A percentile compares a stretch with the other conserved stretches of the same genome.
Conservation (phyloP, 805 yeast species). For the Jamesozyma jinghongensis region DNA sequence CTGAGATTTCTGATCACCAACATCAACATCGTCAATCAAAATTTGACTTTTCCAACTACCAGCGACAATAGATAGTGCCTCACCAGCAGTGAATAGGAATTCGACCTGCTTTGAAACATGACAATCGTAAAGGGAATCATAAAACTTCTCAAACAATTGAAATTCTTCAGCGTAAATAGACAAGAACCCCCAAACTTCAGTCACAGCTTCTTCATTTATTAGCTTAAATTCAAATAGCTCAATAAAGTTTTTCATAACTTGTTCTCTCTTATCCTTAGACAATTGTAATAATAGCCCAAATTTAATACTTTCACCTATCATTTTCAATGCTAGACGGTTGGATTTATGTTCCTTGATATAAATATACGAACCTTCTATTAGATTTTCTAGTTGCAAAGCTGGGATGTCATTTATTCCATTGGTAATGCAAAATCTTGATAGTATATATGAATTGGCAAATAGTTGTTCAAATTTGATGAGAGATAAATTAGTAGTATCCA, state of each 20-base stretch:
- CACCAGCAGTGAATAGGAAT: conserved; percentile 69
- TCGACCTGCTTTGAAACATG: conserved; percentile 68
- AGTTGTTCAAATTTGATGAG: conserved; percentile 1
- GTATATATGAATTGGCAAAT: conserved; percentile 13
- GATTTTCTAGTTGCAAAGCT: background rate
- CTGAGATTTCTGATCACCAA: conserved; percentile 21
- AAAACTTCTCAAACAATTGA: conserved; percentile 29
- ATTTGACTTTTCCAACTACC: conserved; percentile 67
- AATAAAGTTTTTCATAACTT: conserved; percentile 20
- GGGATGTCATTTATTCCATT: background rate
- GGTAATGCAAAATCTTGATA: conserved; percentile 16
- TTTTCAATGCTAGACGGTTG: conserved; percentile 2
- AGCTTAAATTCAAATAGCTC: conserved; percentile 33
- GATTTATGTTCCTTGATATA: conserved; percentile 2
- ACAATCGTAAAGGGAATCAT: conserved; percentile 44
- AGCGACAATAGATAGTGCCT: conserved; percentile 62
- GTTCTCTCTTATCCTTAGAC: conserved; percentile 11
- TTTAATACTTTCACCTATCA: conserved; percentile 31
- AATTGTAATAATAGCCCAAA: conserved; percentile 31
- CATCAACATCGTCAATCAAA: conserved; percentile 45
- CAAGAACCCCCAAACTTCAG: conserved; percentile 47
- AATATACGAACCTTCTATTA: background rate
- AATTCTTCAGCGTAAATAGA: conserved; percentile 34
- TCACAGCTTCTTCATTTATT: conserved; percentile 50
- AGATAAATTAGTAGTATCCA: background rate